Conservation (phyloP, 441 rosid species). For the Adansonia rubrostipa region DNA sequence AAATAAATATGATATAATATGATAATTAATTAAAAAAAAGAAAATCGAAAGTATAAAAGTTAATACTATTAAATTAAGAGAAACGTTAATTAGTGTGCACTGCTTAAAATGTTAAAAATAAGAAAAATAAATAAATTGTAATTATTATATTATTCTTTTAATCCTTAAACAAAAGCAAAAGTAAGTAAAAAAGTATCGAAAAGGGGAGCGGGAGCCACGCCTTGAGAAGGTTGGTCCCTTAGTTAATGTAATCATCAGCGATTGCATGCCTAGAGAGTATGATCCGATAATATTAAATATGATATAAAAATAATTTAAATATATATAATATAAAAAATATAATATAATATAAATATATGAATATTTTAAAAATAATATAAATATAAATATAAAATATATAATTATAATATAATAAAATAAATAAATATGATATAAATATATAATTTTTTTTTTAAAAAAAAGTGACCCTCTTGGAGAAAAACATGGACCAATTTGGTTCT, state of each 20-base stretch:
- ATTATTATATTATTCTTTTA: no score
- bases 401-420: no score
- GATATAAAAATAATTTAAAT: no score
- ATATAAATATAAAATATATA: no score
- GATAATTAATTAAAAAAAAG: background rate
- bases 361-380: no score
- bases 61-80: no score
- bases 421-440: no score
- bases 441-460: background rate
- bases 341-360: no score
- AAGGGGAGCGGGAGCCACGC: conserved; percentile 34
- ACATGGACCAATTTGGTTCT: background rate
- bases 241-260: conserved; percentile 40
- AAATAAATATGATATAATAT: no score
- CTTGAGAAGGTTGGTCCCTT: conserved; percentile 53
- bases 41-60: background rate
- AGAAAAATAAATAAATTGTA: background rate
- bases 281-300: no score
- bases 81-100: no score
- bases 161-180: background rate
- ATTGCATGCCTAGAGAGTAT: background rate
- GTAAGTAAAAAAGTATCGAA: conserved; percentile 14
- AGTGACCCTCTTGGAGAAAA: conserved; percentile 38
- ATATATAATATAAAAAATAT: no score
- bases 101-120: background rate